Percentiles rank a stretch among this genome's conserved stretches.
Evolutionary conservation across 2,329 filamentous ascomycete genomes (phyloP).

Genomic region (Pseudogymnoascus verrucosus): DNA sequence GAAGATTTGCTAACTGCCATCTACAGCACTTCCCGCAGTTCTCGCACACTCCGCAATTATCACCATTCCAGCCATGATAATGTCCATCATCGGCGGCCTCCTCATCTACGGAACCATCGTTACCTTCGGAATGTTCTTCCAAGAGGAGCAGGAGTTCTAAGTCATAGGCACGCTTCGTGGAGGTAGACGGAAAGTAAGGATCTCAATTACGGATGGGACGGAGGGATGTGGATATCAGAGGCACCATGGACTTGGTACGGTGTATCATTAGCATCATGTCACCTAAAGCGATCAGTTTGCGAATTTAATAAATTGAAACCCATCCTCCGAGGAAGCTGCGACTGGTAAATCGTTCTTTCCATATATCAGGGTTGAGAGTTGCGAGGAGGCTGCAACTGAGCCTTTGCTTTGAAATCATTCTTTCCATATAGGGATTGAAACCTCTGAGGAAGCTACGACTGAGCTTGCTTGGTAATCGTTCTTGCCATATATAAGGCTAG

Average conservation of each 20-base stretch:
- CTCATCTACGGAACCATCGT: slow-evolving; percentile 98
- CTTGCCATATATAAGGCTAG: not conserved
- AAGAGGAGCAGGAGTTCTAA: slow-evolving; percentile 92
- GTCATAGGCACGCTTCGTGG: not conserved
- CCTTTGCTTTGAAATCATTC: not conserved
- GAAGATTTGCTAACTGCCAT: not conserved
- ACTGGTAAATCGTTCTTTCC: not conserved
- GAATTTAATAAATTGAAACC: slow-evolving; percentile 6
- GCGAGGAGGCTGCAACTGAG: too few relatives aligned
- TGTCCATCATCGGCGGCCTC: slow-evolving; percentile 87
- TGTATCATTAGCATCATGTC: slow-evolving; percentile 8
- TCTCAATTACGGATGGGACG: not conserved
- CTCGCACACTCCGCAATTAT: slow-evolving; percentile 85
- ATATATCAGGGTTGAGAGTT: not conserved
- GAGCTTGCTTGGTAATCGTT: not conserved
- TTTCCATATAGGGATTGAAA: not conserved
- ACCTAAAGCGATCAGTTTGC: not conserved
- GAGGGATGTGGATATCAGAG: not conserved
- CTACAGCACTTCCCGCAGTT: slow-evolving; percentile 72
- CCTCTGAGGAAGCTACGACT: not conserved
- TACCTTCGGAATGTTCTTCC: slow-evolving; percentile 96
- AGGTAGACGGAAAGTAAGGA: not conserved
- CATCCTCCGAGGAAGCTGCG: not conserved
- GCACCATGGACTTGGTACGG: not conserved
- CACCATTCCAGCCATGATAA: slow-evolving; percentile 75